Conservation (phyloP, 2,329 filamentous ascomycete genomes). For the Penicillium brevicompactum region DNA sequence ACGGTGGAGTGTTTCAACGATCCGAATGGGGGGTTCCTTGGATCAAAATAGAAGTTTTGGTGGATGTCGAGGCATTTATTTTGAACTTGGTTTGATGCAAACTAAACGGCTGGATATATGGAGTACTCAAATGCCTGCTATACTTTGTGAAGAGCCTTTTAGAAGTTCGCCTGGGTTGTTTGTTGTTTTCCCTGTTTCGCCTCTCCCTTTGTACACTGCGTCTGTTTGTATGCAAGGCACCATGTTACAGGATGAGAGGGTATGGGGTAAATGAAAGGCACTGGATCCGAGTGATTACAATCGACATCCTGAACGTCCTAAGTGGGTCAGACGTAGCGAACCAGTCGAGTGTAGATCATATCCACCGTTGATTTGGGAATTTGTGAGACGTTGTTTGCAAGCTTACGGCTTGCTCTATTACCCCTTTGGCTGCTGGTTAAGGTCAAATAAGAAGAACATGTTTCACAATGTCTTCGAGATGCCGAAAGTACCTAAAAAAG, state of each 20-base stretch:
- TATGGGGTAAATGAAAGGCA: slow-evolving; percentile 12
- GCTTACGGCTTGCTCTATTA: background rate
- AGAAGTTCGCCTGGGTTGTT: background rate
- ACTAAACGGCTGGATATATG: no score
- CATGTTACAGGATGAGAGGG: background rate
- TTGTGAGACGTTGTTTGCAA: no score
- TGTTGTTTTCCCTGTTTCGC: background rate
- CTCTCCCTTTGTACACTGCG: background rate
- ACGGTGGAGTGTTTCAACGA: slow-evolving; percentile 9
- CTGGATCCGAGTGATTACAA: slow-evolving; percentile 6
- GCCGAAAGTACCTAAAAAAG: background rate
- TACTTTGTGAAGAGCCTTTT: background rate
- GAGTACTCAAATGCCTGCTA: no score
- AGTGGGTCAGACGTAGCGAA: slow-evolving; percentile 7
- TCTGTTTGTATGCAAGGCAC: background rate
- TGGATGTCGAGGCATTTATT: background rate
- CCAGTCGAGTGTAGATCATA: slow-evolving; percentile 8
- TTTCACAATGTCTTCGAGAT: background rate
- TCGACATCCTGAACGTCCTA: slow-evolving; percentile 5
- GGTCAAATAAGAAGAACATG: no score
- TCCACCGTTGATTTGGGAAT: background rate
- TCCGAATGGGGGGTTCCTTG: background rate
- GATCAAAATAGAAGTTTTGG: background rate
- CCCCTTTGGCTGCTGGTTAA: no score
- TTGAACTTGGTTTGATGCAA: no score